Conservation (phyloP, 352 stramenopile species). For the Phytopythium kandeliae region DNA sequence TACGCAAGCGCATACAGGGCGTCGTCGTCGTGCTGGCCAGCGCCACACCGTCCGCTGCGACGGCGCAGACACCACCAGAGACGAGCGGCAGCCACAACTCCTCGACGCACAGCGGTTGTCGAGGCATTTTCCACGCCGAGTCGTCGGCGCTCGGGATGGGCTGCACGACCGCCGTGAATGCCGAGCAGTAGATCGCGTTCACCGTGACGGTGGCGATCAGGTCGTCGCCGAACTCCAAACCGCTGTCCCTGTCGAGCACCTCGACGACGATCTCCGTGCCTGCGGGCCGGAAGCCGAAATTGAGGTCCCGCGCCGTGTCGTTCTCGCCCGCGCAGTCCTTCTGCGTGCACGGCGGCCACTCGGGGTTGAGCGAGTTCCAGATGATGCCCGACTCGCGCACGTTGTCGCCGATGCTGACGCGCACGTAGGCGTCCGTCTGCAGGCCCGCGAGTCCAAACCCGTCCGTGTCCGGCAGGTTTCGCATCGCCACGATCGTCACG, state of each 20-base stretch:
- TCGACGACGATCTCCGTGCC: conserved; percentile 69
- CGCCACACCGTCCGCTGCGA: background rate
- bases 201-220: conserved; percentile 63
- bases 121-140: conserved; percentile 53
- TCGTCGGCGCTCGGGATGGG: conserved; percentile 39
- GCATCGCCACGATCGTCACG: conserved; percentile 78
- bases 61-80: conserved; percentile 7
- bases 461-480: conserved; percentile 82
- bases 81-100: conserved; percentile 68
- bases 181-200: conserved; percentile 80
- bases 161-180: conserved; percentile 48
- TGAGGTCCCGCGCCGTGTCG: conserved; percentile 62
- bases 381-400: conserved; percentile 50
- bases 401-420: conserved; percentile 69
- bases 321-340: conserved; percentile 34
- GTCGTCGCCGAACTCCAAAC: conserved; percentile 86
- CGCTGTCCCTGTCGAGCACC: conserved; percentile 76
- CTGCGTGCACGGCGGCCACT: conserved; percentile 52
- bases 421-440: conserved; percentile 75
- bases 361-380: conserved; percentile 70
- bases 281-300: conserved; percentile 81
- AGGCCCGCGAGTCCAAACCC: conserved; percentile 55
- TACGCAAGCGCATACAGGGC: conserved; percentile 68
- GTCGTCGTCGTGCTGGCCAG: conserved; percentile 8
- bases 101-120: conserved; percentile 71